phyloP scores from a whole-genome alignment of 106 monocot genomes.

The Phalaenopsis aphrodite region DNA sequence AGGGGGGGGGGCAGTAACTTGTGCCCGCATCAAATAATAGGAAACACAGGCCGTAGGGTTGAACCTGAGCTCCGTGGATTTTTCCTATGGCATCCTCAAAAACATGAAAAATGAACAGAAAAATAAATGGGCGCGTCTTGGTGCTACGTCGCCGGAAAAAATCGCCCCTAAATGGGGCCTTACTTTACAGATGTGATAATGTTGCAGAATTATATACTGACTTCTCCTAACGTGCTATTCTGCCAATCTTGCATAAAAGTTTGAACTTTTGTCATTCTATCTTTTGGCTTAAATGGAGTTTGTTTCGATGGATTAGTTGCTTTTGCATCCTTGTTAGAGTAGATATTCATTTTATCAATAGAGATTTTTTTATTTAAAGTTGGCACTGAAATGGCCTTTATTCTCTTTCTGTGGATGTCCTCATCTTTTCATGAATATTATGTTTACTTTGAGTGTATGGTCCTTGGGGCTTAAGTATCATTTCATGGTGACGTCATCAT shows the following conservation, averaged over 20 bases:
- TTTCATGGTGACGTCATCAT: background rate
- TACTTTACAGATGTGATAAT: background rate
- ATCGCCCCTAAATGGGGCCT: background rate
- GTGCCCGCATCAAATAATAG: no score
- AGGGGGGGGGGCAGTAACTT: no score
- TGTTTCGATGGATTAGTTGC: background rate
- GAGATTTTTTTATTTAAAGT: background rate
- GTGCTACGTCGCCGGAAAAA: no score
- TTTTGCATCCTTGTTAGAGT: background rate
- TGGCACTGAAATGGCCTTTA: background rate
- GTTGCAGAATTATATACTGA: background rate
- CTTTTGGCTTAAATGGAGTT: background rate
- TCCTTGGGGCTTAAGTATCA: background rate
- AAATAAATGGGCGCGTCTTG: no score
- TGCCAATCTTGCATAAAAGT: background rate
- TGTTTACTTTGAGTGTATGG: background rate
- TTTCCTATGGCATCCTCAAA: no score
- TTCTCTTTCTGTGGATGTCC: background rate
- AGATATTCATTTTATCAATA: background rate
- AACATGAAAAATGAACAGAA: no score
- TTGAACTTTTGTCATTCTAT: background rate
- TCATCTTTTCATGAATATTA: background rate
- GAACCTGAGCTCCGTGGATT: no score
- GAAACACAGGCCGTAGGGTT: no score
- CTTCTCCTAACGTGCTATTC: background rate